Evolutionary conservation across 305 asterid genomes (phyloP).

Genomic region (Ajuga reptans): DNA sequence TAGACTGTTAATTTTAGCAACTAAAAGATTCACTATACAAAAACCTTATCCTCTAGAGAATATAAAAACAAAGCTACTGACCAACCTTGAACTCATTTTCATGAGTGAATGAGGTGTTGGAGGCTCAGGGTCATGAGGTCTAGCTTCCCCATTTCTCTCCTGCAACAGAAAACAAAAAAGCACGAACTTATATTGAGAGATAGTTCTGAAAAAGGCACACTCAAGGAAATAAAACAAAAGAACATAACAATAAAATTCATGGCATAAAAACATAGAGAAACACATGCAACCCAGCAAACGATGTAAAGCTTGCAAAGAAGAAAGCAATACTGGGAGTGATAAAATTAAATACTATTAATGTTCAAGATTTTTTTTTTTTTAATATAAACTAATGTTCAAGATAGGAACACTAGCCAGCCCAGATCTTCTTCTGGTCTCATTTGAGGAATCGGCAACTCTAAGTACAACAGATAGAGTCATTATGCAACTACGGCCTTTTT

Average conservation of each 20-base stretch:
- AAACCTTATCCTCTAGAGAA: background rate
- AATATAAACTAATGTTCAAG: too few relatives aligned
- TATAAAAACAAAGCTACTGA: background rate
- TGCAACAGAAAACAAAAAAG: conserved; percentile 26
- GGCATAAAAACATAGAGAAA: background rate
- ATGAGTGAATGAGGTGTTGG: conserved; percentile 60
- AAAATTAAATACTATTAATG: conserved; percentile 7
- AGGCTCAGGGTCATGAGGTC: conserved; percentile 64
- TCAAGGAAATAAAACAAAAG: background rate
- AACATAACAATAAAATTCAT: conserved; percentile 4
- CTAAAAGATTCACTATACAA: background rate
- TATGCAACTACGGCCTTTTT: background rate
- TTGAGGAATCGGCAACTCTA: background rate
- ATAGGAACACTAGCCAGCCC: conserved; percentile 10
- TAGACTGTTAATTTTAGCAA: background rate
- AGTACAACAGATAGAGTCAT: background rate
- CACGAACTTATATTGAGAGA: background rate
- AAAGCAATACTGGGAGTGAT: background rate
- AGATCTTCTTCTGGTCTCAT: conserved; percentile 6
- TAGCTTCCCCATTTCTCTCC: conserved; percentile 83
- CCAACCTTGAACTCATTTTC: conserved; percentile 77
- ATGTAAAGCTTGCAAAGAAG: conserved; percentile 5
- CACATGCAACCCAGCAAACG: background rate
- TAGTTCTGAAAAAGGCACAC: conserved; percentile 1
- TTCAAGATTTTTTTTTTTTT: too few relatives aligned